Percentiles rank a stretch among this genome's conserved stretches.
Conservation (phyloP, 164 flowering plant genomes). For the Vitis riparia region DNA sequence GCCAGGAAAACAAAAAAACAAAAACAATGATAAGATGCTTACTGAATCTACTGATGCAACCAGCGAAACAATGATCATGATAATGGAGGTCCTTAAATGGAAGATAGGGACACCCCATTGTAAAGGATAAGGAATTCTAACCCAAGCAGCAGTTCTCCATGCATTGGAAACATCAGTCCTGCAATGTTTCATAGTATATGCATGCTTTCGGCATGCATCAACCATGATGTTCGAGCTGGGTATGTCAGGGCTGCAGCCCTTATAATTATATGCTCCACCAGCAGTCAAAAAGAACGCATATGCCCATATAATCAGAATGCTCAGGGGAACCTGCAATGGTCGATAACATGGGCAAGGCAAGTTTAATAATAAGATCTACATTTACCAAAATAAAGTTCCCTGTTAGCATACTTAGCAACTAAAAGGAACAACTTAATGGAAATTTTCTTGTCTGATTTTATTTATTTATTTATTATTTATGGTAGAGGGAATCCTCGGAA, state of each 20-base stretch:
- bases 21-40: slow-evolving; percentile 30
- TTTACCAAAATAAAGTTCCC: no score
- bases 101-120: slow-evolving; percentile 94
- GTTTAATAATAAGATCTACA: neutral
- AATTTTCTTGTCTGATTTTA: no score
- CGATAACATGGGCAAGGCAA: neutral
- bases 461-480: no score
- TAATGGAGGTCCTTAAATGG: slow-evolving; percentile 67
- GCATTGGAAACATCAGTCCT: slow-evolving; percentile 89
- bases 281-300: slow-evolving; percentile 87
- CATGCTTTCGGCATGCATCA: slow-evolving; percentile 75
- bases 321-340: slow-evolving; percentile 77
- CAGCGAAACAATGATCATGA: slow-evolving; percentile 75
- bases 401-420: no score
- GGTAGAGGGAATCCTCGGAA: no score
- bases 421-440: no score
- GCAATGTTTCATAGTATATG: slow-evolving; percentile 87
- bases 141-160: slow-evolving; percentile 80
- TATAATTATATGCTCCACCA: slow-evolving; percentile 86
- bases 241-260: slow-evolving; percentile 70
- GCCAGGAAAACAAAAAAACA: no score
- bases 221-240: slow-evolving; percentile 79
- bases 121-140: slow-evolving; percentile 84
- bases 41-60: slow-evolving; percentile 87
- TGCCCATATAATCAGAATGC: slow-evolving; percentile 70